These are phyloP conservation scores for Selenicereus undatus DNA, from an alignment of 148 eudicot species.

Conservation along the genomic window DNA sequence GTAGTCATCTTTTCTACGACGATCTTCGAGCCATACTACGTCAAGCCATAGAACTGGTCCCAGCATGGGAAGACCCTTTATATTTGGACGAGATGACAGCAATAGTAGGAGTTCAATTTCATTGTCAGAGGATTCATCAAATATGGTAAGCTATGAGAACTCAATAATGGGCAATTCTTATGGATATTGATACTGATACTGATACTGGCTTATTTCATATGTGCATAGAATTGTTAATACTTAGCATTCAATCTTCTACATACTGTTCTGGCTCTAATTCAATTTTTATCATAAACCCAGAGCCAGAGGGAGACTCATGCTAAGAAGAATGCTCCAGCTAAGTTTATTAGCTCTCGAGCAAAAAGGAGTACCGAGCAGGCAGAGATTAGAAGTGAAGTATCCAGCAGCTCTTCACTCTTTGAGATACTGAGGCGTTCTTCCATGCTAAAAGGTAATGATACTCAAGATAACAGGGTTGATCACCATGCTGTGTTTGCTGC, in stretches of 20 bases:
- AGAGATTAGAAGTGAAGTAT: constrained; percentile 28
- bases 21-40: constrained; percentile 53
- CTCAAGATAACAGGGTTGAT: constrained; percentile 37
- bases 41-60: constrained; percentile 48
- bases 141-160: constrained; percentile 38
- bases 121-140: constrained; percentile 56
- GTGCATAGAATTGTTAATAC: not conserved
- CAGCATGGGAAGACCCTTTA: constrained; percentile 47
- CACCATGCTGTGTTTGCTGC: constrained; percentile 63
- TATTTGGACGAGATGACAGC: constrained; percentile 95
- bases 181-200: not conserved
- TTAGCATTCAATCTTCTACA: not conserved
- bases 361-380: constrained; percentile 45
- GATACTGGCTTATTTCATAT: not conserved
- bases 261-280: not conserved
- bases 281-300: constrained; percentile 25
- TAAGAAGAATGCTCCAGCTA: constrained; percentile 48
- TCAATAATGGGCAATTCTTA: not conserved
- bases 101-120: constrained; percentile 70
- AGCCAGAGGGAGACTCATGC: constrained; percentile 36
- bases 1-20: constrained; percentile 84
- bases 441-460: constrained; percentile 31
- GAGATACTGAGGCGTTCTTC: constrained; percentile 69
- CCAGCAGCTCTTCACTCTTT: constrained; percentile 50
- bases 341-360: constrained; percentile 57